Evolutionary conservation across 2,329 filamentous ascomycete genomes (phyloP).

Genomic region (Lizonia empirigonia): DNA sequence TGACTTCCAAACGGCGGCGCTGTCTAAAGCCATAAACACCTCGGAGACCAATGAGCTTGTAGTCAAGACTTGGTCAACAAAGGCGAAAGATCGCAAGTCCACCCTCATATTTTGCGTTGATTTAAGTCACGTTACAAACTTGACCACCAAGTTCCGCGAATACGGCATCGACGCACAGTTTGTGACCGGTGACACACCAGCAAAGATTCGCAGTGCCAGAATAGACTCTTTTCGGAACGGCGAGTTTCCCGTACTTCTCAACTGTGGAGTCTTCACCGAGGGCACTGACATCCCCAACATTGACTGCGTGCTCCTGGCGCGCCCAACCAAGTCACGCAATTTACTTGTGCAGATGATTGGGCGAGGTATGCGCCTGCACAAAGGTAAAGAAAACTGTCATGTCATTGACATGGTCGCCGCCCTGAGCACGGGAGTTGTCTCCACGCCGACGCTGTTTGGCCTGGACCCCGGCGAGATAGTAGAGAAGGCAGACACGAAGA

Average conservation of each 20-base stretch:
- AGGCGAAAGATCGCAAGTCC: constrained; percentile 74
- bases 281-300: constrained; percentile 98
- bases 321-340: constrained; percentile 91
- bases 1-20: constrained; percentile 79
- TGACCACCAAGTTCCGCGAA: constrained; percentile 77
- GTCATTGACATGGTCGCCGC: constrained; percentile 95
- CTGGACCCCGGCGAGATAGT: constrained; percentile 83
- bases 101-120: constrained; percentile 96
- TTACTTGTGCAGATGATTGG: constrained; percentile 98
- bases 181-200: constrained; percentile 81
- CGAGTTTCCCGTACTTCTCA: constrained; percentile 85
- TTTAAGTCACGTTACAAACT: constrained; percentile 74
- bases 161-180: constrained; percentile 82
- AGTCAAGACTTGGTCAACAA: constrained; percentile 82
- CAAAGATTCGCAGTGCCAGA: constrained; percentile 68
- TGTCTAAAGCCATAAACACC: constrained; percentile 85
- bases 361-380: constrained; percentile 81
- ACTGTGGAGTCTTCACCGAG: constrained; percentile 96
- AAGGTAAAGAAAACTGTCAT: constrained; percentile 86
- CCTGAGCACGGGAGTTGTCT: constrained; percentile 81
- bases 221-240: constrained; percentile 77
- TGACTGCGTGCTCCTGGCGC: constrained; percentile 85
- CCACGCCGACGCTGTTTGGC: constrained; percentile 89
- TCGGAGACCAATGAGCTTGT: constrained; percentile 80
- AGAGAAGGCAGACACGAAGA: constrained; percentile 65